Conservation (phyloP, 2,329 filamentous ascomycete genomes). For the Ophiocordyceps sinensis region DNA sequence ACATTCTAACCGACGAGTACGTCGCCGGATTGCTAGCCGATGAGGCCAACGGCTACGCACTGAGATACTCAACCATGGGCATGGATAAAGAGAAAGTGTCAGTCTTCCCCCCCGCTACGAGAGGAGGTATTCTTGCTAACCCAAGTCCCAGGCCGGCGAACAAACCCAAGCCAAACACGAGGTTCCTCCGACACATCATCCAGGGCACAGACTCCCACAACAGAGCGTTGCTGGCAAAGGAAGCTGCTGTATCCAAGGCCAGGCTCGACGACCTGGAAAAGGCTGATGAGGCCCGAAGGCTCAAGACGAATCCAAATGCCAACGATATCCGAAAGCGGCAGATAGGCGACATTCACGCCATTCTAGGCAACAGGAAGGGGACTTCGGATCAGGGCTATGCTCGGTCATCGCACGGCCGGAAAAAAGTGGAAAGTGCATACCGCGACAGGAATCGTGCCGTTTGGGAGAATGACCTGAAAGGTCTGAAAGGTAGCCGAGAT, state of each 20-base stretch:
- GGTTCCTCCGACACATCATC: constrained; percentile 79
- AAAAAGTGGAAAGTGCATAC: constrained; percentile 2
- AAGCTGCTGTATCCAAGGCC: constrained; percentile 62
- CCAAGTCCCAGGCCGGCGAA: constrained; percentile 38
- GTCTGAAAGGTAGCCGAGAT: constrained; percentile 1
- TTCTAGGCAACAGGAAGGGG: constrained; percentile 32
- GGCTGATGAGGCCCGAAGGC: constrained; percentile 28
- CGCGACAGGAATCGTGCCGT: constrained; percentile 1
- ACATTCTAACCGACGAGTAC: constrained; percentile 58
- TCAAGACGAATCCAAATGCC: constrained; percentile 28
- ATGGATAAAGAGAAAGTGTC: constrained; percentile 28
- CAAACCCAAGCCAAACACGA: constrained; percentile 78
- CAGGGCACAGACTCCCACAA: constrained; percentile 83
- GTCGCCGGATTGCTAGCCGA: constrained; percentile 65
- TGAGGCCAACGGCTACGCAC: constrained; percentile 61
- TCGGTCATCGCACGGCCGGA: background rate
- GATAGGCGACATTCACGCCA: constrained; percentile 45
- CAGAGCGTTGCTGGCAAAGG: constrained; percentile 68
- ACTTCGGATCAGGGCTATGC: constrained; percentile 10
- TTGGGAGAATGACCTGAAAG: constrained; percentile 8
- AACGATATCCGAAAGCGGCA: constrained; percentile 41
- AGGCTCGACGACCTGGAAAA: constrained; percentile 49
- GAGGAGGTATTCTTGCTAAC: too few species aligned
- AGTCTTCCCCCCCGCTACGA: background rate
- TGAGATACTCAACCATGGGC: constrained; percentile 62